Percentiles rank a stretch among this genome's conserved stretches.
phyloP scores from a whole-genome alignment of 805 yeast genomes.

The Saturnispora zaruensis region DNA sequence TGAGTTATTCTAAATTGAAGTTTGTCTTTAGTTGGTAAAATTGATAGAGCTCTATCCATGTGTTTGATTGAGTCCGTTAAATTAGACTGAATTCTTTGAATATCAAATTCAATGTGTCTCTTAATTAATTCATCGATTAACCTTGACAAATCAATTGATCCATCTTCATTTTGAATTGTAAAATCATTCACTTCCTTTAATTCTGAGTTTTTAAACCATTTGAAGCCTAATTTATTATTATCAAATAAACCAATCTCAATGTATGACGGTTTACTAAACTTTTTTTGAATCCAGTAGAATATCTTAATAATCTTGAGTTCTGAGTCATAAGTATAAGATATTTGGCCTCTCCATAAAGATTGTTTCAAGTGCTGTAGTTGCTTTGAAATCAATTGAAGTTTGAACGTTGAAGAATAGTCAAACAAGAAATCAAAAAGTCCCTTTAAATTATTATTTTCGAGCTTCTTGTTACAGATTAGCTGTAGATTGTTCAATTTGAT shows the following conservation, averaged over 20 bases:
- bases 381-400: slow-evolving; percentile 49
- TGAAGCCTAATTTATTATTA: slow-evolving; percentile 39
- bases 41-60: slow-evolving; percentile 24
- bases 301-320: slow-evolving; percentile 46
- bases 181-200: slow-evolving; percentile 18
- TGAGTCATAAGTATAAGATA: slow-evolving; percentile 50
- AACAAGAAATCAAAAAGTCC: slow-evolving; percentile 52
- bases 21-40: slow-evolving; percentile 19
- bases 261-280: slow-evolving; percentile 38
- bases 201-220: slow-evolving; percentile 56
- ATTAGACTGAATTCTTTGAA: slow-evolving; percentile 28
- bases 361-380: slow-evolving; percentile 45
- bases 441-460: slow-evolving; percentile 35
- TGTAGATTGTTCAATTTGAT: slow-evolving; percentile 40
- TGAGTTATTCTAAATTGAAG: slow-evolving; percentile 25
- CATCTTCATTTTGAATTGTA: slow-evolving; percentile 28
- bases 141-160: slow-evolving; percentile 30
- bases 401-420: slow-evolving; percentile 54
- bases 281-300: slow-evolving; percentile 56
- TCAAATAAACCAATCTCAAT: slow-evolving; percentile 54
- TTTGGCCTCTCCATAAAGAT: slow-evolving; percentile 49
- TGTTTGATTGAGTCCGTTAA: slow-evolving; percentile 23
- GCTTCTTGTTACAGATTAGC: slow-evolving; percentile 42
- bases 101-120: slow-evolving; percentile 32
- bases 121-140: slow-evolving; percentile 32